Base-by-base conservation (phyloP, 78 protist species). In the Chrysochromulina tobinii region DNA sequence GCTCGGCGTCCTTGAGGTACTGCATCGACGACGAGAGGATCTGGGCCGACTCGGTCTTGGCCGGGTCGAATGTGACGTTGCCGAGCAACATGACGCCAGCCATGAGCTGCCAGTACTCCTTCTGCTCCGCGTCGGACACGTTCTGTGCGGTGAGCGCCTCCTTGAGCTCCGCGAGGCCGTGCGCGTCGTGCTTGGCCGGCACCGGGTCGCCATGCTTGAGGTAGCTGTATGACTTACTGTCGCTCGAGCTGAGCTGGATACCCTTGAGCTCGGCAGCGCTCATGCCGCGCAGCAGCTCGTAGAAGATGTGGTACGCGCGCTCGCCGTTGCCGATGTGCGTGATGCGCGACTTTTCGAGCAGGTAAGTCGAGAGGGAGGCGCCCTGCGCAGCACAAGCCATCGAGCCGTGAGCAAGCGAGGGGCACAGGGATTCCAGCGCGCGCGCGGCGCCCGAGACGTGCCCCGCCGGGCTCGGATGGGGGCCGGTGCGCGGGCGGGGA, bases 291-390 rank as follows among this genome's bases (percentile, higher is more conserved):
- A 59, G 69, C 48, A 69, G 79, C 1, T 4, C n/a, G 96, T 98
- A 98, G 92, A 97, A 98, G 38, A 97, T 89, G 88, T 98, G 99
- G 89, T 89, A 98, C 87, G 93, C 94, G 27, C 98, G 89, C 86
- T 98, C 99, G 23, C 91, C 94, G 23, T 53, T 94, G 25, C 64
- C 68, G 79, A 95, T 98, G 50, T 48, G 77, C 14, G 94, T 93
- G 58, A 97, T 96, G 64, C 99, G 93, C 5, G 98, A 91, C 96
- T 97, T 94, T 68, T 96, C 97, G 15, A 96, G 94, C 66, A 96
- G 90, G 93, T 92, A 96, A 25, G 89, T 91, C 51, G 53, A 9
- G 27, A 93, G 83, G 17, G 51, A 25, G 59, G 95, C 94, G 53
- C 95, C 95, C 20, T 48, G 55, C n/a, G 81, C 25, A 1, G 0